These are phyloP conservation scores for Fusarium sacchari DNA, from an alignment of 2,329 filamentous ascomycete genomes.

Conservation along the genomic window DNA sequence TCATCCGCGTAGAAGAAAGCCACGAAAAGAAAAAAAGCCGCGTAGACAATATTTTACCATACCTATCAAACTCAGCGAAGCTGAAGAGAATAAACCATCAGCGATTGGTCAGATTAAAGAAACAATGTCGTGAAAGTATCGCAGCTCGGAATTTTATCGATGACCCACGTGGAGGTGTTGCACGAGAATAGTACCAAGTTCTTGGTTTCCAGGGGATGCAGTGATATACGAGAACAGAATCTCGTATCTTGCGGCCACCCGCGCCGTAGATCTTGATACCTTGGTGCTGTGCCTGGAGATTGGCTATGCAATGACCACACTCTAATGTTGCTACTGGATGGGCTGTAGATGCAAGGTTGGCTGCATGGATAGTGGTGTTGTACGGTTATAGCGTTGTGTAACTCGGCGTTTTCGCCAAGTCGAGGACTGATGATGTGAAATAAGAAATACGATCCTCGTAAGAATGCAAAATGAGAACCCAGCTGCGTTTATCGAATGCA, in stretches of 20 bases:
- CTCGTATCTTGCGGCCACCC: constrained; percentile 31
- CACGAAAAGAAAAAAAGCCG: not conserved
- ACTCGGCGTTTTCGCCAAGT: constrained; percentile 11
- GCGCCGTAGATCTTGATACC: constrained; percentile 16
- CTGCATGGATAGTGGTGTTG: constrained; percentile 5
- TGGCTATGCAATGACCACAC: constrained; percentile 2
- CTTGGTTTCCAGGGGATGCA: not conserved
- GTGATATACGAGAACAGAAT: constrained; percentile 25
- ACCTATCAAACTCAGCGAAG: not conserved
- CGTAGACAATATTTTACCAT: not conserved
- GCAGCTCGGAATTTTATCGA: not conserved
- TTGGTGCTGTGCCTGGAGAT: not conserved
- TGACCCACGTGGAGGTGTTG: constrained; percentile 2
- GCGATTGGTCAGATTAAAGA: not conserved
- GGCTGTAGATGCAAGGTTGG: constrained; percentile 10
- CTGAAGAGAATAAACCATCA: constrained; percentile 6
- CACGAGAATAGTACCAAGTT: not conserved
- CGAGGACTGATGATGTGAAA: not conserved
- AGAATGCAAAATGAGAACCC: not conserved
- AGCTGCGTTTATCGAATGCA: not conserved
- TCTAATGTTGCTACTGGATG: not conserved
- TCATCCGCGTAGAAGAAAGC: constrained; percentile 16
- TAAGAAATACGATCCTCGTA: not conserved
- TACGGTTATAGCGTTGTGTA: constrained; percentile 4
- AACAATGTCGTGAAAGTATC: not conserved